Evolutionary conservation across 2,329 filamentous ascomycete species (phyloP).

Genomic region (Penicillium sp.): DNA sequence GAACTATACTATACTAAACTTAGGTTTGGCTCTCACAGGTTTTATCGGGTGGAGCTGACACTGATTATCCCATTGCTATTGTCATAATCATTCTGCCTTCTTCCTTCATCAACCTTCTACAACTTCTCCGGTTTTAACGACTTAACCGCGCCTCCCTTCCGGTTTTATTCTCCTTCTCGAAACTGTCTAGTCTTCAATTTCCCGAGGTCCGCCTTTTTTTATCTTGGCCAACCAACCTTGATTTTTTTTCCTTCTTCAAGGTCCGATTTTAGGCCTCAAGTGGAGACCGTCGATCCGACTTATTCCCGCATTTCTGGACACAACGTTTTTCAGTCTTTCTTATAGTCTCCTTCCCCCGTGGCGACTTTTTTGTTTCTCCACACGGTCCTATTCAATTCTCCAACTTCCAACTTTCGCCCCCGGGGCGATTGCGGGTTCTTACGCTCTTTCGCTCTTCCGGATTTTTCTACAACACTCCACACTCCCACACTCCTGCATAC

Average conservation of each 20-base stretch:
- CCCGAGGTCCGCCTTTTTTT: neutral
- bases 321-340: conserved; percentile 15
- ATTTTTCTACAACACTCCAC: neutral
- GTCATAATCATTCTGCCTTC: conserved; percentile 18
- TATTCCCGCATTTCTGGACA: conserved; percentile 11
- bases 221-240: neutral
- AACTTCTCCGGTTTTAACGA: neutral
- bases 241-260: neutral
- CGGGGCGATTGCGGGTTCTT: neutral
- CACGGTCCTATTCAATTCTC: neutral
- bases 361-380: conserved; percentile 18
- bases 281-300: conserved; percentile 23
- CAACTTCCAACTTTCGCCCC: conserved; percentile 1
- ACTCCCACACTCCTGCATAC: neutral
- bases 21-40: neutral
- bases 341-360: conserved; percentile 20
- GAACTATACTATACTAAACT: neutral
- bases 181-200: neutral
- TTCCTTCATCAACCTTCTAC: neutral
- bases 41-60: conserved; percentile 1
- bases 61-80: conserved; percentile 25
- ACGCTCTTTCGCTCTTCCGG: neutral
- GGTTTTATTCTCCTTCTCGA: conserved; percentile 4
- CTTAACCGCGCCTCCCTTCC: conserved; percentile 18
- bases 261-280: conserved; percentile 17